These are phyloP conservation scores for Russula olivacea DNA, from an alignment of 768 basidiomycete species.

Conservation along the genomic window DNA sequence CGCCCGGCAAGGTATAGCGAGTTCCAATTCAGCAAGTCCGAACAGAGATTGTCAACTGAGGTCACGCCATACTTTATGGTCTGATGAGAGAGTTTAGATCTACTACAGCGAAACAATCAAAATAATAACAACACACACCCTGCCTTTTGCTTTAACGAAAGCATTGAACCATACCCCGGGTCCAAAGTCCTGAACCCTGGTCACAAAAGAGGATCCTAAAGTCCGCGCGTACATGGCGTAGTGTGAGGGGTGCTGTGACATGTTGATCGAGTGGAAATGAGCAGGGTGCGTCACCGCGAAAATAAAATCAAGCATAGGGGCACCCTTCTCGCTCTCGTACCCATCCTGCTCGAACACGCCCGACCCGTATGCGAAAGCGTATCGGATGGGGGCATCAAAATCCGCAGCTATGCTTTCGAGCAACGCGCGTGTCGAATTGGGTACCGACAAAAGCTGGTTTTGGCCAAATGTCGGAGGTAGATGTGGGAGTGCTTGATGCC, in stretches of 20 bases:
- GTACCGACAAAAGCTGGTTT: constrained; percentile 76
- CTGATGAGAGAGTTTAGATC: constrained; percentile 41
- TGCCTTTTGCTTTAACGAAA: constrained; percentile 74
- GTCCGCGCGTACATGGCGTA: constrained; percentile 86
- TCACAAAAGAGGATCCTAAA: constrained; percentile 79
- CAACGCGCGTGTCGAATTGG: constrained; percentile 71
- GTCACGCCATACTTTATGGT: constrained; percentile 97
- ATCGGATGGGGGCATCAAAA: constrained; percentile 89
- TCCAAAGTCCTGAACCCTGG: constrained; percentile 61
- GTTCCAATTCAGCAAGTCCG: constrained; percentile 89
- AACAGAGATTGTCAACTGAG: constrained; percentile 81
- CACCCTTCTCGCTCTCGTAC: constrained; percentile 40
- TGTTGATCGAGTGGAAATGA: constrained; percentile 94
- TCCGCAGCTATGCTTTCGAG: constrained; percentile 72
- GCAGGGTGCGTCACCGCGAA: constrained; percentile 91
- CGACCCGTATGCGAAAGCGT: constrained; percentile 96
- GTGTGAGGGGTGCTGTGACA: constrained; percentile 86
- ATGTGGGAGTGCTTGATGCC: constrained; percentile 39
- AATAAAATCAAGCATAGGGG: constrained; percentile 93
- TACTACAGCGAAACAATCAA: background rate
- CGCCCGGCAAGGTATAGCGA: constrained; percentile 91
- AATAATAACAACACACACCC: constrained; percentile 63
- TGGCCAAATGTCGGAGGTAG: constrained; percentile 71
- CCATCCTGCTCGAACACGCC: constrained; percentile 94
- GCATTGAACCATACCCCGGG: constrained; percentile 98